A percentile compares a stretch with the other conserved stretches of the same genome.
Evolutionary conservation across 2,329 filamentous ascomycete genomes (phyloP).

Genomic region (Sporothrix sp.): DNA sequence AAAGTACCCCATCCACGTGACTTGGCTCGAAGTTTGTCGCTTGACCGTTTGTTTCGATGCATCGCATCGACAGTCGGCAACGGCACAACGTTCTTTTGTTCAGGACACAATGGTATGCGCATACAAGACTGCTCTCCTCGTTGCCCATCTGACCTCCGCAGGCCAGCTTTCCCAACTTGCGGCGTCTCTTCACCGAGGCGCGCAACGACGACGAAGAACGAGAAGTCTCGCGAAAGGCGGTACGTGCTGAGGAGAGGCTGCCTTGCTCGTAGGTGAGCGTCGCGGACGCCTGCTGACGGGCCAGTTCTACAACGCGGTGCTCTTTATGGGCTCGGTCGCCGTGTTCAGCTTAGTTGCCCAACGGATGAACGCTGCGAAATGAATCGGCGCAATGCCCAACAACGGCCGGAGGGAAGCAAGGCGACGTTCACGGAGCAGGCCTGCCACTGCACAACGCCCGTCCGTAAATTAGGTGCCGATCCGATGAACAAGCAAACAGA

Average conservation of each 20-base stretch:
- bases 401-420: no score
- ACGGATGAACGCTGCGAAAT: constrained; percentile 53
- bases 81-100: no score
- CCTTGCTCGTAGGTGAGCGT: background rate
- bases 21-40: background rate
- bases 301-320: constrained; percentile 93
- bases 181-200: constrained; percentile 89
- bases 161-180: constrained; percentile 84
- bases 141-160: constrained; percentile 28
- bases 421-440: no score
- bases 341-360: constrained; percentile 91
- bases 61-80: no score
- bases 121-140: background rate
- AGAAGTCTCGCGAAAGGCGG: constrained; percentile 85
- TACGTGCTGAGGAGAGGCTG: background rate
- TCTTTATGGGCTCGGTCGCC: constrained; percentile 94
- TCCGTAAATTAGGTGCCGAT: no score
- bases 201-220: constrained; percentile 89
- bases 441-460: background rate
- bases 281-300: constrained; percentile 7
- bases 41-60: constrained; percentile 2
- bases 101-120: constrained; percentile 5
- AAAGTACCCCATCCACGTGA: no score
- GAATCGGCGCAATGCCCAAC: no score
- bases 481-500: background rate